Evolutionary conservation across 139 green algal genomes (phyloP), one percentile per base, ranked within the genome.

Genomic region (Chara braunii): DNA sequence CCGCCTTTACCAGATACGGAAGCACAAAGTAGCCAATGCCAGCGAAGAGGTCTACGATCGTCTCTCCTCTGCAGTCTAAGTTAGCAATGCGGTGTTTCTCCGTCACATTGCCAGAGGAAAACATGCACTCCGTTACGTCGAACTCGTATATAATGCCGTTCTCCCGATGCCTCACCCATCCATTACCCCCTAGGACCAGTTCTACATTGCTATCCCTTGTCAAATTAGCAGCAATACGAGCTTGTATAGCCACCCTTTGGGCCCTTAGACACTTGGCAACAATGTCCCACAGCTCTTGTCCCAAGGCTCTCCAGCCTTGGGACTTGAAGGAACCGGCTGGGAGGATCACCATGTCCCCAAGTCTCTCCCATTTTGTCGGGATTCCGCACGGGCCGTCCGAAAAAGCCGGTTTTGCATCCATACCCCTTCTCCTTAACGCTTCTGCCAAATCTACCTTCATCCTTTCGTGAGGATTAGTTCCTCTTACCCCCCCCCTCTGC

Each of bases 21-120:
- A 92, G 58, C 7, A 85, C 88, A 78, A 82, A 92, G 76, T 92
- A 92, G 2, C 86, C 86, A 48, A 92, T 90, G 33, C 86, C 86
- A 8, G 80, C 64, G 65, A 82, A 92, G 18, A 90, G 64, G 70
- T 92, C 86, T 2, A 92, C 80, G 3, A 92, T 66, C 3, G 43
- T 68, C 72, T 90, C 80, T 14, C 18, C 22, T 18, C 18, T 22
- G 18, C 23, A 70, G 24, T 2, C 8, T n/a, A 68, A 29, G 6
- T 28, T 22, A 22, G 60, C 77, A 76, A 93, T 85, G 22, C 86
- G 78, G 9, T 62, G 53, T 56, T 85, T 81, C 78, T 93, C 86
- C 6, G 80, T 86, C 9, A 77, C 81, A 44, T 92, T 92, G 45
- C 77, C 80, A 11, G 70, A 80, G 6, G 70, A 81, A 68, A 85